Evolutionary conservation across 2,329 filamentous ascomycete genomes (phyloP).

Genomic region (Colletotrichum higginsianum): DNA sequence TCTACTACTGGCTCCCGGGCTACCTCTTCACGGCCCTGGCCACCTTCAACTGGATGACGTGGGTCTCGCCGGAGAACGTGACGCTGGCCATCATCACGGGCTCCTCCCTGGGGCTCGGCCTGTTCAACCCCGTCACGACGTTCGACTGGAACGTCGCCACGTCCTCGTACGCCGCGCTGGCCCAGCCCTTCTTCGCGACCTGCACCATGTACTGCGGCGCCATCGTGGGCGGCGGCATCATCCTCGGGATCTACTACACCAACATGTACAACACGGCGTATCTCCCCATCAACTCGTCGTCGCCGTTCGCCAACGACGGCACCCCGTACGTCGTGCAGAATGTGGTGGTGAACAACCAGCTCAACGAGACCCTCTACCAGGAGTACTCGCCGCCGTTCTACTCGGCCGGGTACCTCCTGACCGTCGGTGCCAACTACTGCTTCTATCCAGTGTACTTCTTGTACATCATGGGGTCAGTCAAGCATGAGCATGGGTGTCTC

Average conservation of each 20-base stretch:
- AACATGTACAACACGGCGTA: slow-evolving; percentile 62
- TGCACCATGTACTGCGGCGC: slow-evolving; percentile 54
- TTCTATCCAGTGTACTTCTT: slow-evolving; percentile 61
- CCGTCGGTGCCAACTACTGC: slow-evolving; percentile 59
- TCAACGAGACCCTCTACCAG: slow-evolving; percentile 57
- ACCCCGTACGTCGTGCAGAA: slow-evolving; percentile 53
- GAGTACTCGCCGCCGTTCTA: slow-evolving; percentile 62
- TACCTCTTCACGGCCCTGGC: slow-evolving; percentile 60
- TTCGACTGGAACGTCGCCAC: slow-evolving; percentile 66
- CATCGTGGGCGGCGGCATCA: slow-evolving; percentile 55
- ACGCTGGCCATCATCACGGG: slow-evolving; percentile 61
- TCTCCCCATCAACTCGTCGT: slow-evolving; percentile 63
- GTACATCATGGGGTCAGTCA: slow-evolving; percentile 53
- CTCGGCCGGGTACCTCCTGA: slow-evolving; percentile 59
- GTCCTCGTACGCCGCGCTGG: slow-evolving; percentile 55
- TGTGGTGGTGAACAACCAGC: slow-evolving; percentile 55
- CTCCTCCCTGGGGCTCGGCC: slow-evolving; percentile 55
- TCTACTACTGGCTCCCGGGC: slow-evolving; percentile 66
- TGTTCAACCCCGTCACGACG: slow-evolving; percentile 64
- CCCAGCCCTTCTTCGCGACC: slow-evolving; percentile 58
- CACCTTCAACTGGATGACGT: slow-evolving; percentile 66
- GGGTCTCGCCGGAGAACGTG: slow-evolving; percentile 63
- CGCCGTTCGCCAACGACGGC: slow-evolving; percentile 62
- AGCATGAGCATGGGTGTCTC: neutral
- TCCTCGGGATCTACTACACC: slow-evolving; percentile 58